These are phyloP conservation scores for Lichtheimia ornata DNA, from an alignment of 371 early-diverging fungal genomes.

Conservation along the genomic window DNA sequence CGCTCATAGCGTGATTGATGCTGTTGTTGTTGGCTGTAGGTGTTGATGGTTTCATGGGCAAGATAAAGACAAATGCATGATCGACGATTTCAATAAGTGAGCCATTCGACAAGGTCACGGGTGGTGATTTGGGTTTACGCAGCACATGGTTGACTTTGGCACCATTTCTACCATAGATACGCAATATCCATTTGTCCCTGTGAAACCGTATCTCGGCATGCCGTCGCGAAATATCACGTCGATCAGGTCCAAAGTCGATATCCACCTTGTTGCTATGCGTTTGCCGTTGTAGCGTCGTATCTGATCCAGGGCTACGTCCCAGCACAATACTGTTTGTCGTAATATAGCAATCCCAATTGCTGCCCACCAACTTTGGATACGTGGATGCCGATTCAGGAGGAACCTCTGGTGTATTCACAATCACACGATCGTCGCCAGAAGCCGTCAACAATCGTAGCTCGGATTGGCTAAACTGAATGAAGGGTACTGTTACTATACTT, in stretches of 20 bases:
- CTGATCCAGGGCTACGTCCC: conserved; percentile 32
- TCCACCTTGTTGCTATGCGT: conserved; percentile 17
- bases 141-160: conserved; percentile 35
- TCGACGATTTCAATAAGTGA: conserved; percentile 35
- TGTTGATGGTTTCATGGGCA: conserved; percentile 20
- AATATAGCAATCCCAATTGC: conserved; percentile 47
- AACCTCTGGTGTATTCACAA: conserved; percentile 28
- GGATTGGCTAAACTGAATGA: conserved; percentile 26
- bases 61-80: conserved; percentile 39
- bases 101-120: conserved; percentile 28
- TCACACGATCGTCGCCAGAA: conserved; percentile 27
- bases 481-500: too few species aligned
- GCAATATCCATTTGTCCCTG: conserved; percentile 38
- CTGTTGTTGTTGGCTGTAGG: background rate
- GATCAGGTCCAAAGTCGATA: conserved; percentile 39
- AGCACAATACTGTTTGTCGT: conserved; percentile 28
- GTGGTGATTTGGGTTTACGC: conserved; percentile 24
- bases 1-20: background rate
- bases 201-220: conserved; percentile 45
- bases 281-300: conserved; percentile 5
- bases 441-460: conserved; percentile 33
- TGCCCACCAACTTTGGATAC: conserved; percentile 45
- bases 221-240: conserved; percentile 38
- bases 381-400: conserved; percentile 25
- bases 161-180: conserved; percentile 43